These are phyloP conservation scores for Leptodermis oblonga DNA, from an alignment of 257 asterid genomes.

Conservation along the genomic window DNA sequence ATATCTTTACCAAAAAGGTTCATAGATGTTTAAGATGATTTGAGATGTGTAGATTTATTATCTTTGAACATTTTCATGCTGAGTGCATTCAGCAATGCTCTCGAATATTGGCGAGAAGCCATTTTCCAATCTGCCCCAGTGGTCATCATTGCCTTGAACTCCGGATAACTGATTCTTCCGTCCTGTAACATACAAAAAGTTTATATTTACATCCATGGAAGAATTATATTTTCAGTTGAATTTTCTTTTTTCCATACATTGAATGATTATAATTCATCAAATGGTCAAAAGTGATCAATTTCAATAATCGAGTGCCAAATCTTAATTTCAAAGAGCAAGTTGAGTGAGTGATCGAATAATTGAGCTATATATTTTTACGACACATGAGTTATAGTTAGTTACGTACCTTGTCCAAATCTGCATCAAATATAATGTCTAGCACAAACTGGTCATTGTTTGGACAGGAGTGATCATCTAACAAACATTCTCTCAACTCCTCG, in stretches of 20 bases:
- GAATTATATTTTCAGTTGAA: no score
- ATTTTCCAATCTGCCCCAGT: slow-evolving; percentile 87
- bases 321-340: neutral
- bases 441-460: slow-evolving; percentile 53
- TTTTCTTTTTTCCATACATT: no score
- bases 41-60: slow-evolving; percentile 33
- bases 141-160: slow-evolving; percentile 87
- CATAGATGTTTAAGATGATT: slow-evolving; percentile 11
- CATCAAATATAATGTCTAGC: slow-evolving; percentile 68
- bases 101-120: slow-evolving; percentile 81
- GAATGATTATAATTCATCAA: neutral
- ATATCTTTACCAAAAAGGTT: neutral
- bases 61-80: slow-evolving; percentile 63
- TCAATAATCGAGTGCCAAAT: no score
- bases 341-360: no score
- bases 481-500: slow-evolving; percentile 58
- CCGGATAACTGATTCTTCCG: slow-evolving; percentile 68
- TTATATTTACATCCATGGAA: no score
- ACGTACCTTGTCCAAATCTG: slow-evolving; percentile 76
- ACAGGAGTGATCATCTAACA: slow-evolving; percentile 47
- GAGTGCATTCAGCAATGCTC: slow-evolving; percentile 70
- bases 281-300: no score
- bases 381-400: neutral
- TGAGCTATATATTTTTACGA: neutral
- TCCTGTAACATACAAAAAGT: slow-evolving; percentile 35